Evolutionary conservation across 176 grass and related monocot genomes (phyloP), one percentile per base, ranked within the genome.

Genomic region (Bonia amplexicaulis): DNA sequence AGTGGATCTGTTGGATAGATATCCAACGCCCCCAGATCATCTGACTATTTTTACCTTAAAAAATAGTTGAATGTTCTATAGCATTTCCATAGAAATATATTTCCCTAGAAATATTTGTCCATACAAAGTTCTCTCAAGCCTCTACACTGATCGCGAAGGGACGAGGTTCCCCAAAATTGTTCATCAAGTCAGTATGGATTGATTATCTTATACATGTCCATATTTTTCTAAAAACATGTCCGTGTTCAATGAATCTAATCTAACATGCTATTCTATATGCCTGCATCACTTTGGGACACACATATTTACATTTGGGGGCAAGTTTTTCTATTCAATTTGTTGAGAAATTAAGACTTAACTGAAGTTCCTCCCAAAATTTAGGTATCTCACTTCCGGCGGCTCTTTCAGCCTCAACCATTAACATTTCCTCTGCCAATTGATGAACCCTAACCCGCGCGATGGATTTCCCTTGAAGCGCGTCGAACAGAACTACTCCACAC

Each of bases 381-480:
- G 39, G 51, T 25, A 2, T 27, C 12, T 23, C 51, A 57, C 68
- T 27, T 22, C 22, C 27, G 10, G 19, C 37, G 16, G 64, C 64
- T 69, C 64, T 78, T 59, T 85, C 64, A 1, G 74, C 74, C 51
- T 78, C 83, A 25, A 85, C 17, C 19, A 85, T 9, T 7, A 85
- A 11, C 4, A 35, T 69, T 9, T 85, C 0, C 0, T 69, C 8
- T 0, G 76, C 49, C 39, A 85, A 8, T 11, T 7, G 39, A 69
- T 19, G 20, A n/a, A 78, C 51, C 14, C 25, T 59, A 46, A 77
- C 26, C 6, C 25, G 37, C 4, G 64, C 64, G 20, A 35, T 6
- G 26, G 69, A 69, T 37, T 37, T 59, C 7, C 51, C 74, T 10
- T 42, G 12, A 2, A 15, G 15, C 29, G 48, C 49, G 26, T 77